These are phyloP conservation scores for Xylaria multiplex DNA, from an alignment of 2,329 filamentous ascomycete genomes.

Conservation along the genomic window DNA sequence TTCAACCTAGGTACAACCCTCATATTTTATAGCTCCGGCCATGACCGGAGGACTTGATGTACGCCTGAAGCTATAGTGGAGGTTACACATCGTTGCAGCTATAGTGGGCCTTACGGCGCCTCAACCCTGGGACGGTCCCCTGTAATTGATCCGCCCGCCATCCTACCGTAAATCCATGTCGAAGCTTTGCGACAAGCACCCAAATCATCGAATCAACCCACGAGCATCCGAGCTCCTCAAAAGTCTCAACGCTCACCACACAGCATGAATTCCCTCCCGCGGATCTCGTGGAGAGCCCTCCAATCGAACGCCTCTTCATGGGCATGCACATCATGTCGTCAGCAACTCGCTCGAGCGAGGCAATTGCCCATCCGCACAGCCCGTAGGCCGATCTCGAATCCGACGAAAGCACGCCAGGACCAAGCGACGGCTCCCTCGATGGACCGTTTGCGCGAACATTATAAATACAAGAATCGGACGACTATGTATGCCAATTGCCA, in stretches of 20 bases:
- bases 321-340: constrained; percentile 48
- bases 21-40: constrained; percentile 1
- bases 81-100: constrained; percentile 16
- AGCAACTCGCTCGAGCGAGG: constrained; percentile 39
- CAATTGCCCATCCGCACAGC: constrained; percentile 33
- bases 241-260: constrained; percentile 16
- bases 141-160: constrained; percentile 38
- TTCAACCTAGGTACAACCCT: neutral
- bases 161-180: constrained; percentile 11
- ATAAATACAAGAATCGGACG: constrained; percentile 74
- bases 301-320: constrained; percentile 40
- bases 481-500: constrained; percentile 61
- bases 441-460: constrained; percentile 71
- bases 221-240: neutral
- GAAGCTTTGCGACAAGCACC: constrained; percentile 19
- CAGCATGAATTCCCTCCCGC: constrained; percentile 55
- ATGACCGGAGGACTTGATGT: neutral
- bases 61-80: constrained; percentile 9
- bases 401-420: constrained; percentile 37
- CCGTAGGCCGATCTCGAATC: constrained; percentile 43
- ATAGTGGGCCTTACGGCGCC: constrained; percentile 19
- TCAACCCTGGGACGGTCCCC: constrained; percentile 22
- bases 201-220: constrained; percentile 19
- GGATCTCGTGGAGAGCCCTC: constrained; percentile 50
- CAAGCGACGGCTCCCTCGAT: constrained; percentile 61